Conservation (phyloP, 441 rosid genomes). For the Daphne laureola region DNA sequence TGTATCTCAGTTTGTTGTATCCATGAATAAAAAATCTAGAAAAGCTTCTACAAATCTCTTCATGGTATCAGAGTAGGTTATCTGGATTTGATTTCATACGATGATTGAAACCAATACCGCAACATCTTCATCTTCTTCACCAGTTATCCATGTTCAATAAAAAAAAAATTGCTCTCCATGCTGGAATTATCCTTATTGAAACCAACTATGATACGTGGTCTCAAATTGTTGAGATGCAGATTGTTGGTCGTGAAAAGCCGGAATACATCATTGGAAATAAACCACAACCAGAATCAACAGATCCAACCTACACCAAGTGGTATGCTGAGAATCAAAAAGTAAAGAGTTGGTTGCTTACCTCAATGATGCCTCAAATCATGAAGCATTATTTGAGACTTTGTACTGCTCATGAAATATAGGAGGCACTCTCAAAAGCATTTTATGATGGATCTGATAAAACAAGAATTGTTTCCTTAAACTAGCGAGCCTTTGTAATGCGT, state of each 20-base stretch:
- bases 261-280: not conserved
- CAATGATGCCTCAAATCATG: conserved; percentile 1
- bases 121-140: no score
- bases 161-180: not conserved
- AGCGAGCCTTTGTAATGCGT: not conserved
- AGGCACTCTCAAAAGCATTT: conserved; percentile 2
- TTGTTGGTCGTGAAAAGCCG: not conserved
- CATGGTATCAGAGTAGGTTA: no score
- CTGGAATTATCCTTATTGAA: not conserved
- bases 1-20: no score
- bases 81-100: no score
- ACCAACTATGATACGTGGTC: conserved; percentile 2
- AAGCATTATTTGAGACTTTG: conserved; percentile 1
- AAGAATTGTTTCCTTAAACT: conserved; percentile 4
- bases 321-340: conserved; percentile 7
- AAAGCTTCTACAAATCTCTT: no score
- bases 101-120: no score
- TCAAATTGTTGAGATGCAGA: conserved; percentile 5
- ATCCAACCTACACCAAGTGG: not conserved
- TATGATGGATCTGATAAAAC: conserved; percentile 15
- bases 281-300: not conserved
- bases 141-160: not conserved
- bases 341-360: conserved; percentile 6
- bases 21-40: no score
- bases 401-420: conserved; percentile 4